Conservation (phyloP, 2,329 filamentous ascomycete genomes). For the Graphilbum fragrans region DNA sequence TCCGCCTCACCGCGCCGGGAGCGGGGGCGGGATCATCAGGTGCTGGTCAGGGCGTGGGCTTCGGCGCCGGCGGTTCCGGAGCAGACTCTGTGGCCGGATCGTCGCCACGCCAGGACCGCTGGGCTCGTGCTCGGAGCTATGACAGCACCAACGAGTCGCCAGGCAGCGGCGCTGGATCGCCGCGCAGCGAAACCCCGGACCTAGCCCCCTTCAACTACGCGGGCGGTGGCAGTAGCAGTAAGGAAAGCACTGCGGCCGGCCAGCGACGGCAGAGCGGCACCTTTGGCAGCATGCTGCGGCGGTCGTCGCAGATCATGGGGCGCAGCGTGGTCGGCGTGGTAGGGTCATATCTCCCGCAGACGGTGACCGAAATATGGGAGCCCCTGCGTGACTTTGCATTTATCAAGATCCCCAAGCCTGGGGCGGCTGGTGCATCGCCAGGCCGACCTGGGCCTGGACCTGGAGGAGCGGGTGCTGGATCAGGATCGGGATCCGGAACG, state of each 20-base stretch:
- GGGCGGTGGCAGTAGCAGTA: conserved; percentile 9
- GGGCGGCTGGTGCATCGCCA: neutral
- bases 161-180: conserved; percentile 28
- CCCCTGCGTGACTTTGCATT: conserved; percentile 90
- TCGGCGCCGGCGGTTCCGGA: neutral
- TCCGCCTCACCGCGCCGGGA: conserved; percentile 47
- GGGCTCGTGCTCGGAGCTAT: conserved; percentile 38
- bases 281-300: conserved; percentile 80
- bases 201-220: conserved; percentile 7
- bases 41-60: neutral
- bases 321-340: conserved; percentile 80
- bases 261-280: conserved; percentile 54
- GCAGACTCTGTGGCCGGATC: conserved; percentile 22
- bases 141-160: conserved; percentile 45
- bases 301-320: conserved; percentile 88
- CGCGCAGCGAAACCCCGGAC: conserved; percentile 35
- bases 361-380: conserved; percentile 97
- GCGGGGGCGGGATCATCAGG: neutral
- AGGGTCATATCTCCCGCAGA: conserved; percentile 82
- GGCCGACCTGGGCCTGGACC: neutral
- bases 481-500: neutral
- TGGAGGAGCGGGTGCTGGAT: neutral
- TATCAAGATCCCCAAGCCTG: conserved; percentile 58
- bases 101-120: conserved; percentile 35
- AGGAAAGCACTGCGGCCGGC: conserved; percentile 14